Evolutionary conservation across 1,284 basidiomycete genomes (phyloP).

Genomic region (Cryptococcus sp.): DNA sequence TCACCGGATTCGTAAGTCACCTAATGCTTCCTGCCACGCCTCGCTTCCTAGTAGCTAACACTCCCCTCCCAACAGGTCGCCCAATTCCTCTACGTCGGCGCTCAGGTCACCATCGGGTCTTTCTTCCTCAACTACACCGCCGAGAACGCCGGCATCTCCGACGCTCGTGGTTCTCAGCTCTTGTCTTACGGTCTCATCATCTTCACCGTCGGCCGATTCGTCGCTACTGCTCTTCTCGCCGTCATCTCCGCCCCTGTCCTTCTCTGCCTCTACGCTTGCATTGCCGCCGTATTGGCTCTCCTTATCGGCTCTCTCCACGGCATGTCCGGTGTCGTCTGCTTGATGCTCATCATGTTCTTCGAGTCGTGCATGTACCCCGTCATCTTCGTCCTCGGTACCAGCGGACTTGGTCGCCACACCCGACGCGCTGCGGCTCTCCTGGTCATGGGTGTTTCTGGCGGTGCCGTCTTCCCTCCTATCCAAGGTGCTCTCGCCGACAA

Average conservation of each 20-base stretch:
- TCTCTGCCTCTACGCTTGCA: conserved; percentile 61
- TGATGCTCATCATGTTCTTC: conserved; percentile 75
- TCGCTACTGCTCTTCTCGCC: conserved; percentile 66
- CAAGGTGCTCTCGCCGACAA: conserved; percentile 68
- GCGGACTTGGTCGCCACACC: conserved; percentile 68
- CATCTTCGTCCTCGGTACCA: conserved; percentile 66
- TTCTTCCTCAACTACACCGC: conserved; percentile 71
- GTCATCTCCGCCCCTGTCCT: conserved; percentile 66
- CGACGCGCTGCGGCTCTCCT: conserved; percentile 70
- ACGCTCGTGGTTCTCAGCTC: conserved; percentile 62
- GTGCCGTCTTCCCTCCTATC: conserved; percentile 72
- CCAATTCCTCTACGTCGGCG: conserved; percentile 4
- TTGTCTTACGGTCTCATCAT: conserved; percentile 73
- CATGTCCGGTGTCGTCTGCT: conserved; percentile 62
- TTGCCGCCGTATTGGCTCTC: conserved; percentile 61
- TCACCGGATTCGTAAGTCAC: conserved; percentile 66
- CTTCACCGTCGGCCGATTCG: conserved; percentile 67
- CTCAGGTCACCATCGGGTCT: conserved; percentile 67
- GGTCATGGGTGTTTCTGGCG: conserved; percentile 68
- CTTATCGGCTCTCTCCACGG: conserved; percentile 61
- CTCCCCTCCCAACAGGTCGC: conserved; percentile 5
- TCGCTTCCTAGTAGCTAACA: neutral
- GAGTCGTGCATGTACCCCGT: conserved; percentile 62
- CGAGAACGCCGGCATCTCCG: conserved; percentile 64
- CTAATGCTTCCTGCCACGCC: conserved; percentile 60